phyloP scores from a whole-genome alignment of 306 rosid genomes.

The Casuarina cunninghamiana region DNA sequence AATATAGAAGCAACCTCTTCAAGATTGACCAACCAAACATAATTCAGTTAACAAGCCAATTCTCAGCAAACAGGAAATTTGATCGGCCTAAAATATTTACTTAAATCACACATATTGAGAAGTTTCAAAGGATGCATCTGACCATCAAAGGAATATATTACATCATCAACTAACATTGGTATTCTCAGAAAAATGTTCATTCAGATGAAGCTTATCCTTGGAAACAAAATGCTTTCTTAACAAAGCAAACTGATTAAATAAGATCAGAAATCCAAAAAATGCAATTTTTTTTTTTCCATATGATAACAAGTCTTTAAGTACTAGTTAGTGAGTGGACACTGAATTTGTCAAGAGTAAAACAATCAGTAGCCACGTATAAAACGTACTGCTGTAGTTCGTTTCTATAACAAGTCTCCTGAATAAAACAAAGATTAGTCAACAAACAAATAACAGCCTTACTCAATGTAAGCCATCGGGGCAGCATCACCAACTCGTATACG shows the following conservation, averaged over 20 bases:
- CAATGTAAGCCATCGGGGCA: constrained; percentile 97
- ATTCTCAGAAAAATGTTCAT: not conserved
- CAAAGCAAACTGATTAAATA: not conserved
- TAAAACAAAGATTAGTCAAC: constrained; percentile 6
- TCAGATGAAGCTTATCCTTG: constrained; percentile 2
- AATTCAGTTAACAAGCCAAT: constrained; percentile 13
- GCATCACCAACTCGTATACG: constrained; percentile 96
- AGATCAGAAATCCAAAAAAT: constrained; percentile 2
- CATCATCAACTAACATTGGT: not conserved
- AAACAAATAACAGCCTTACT: constrained; percentile 48
- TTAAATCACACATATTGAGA: not conserved
- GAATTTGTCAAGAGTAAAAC: constrained; percentile 11
- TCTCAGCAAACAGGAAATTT: constrained; percentile 7
- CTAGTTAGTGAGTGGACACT: constrained; percentile 4
- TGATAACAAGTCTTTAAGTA: not conserved
- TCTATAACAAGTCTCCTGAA: not conserved
- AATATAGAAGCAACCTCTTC: not conserved
- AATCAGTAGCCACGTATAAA: not conserved
- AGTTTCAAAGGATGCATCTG: not conserved
- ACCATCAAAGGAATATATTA: too few species aligned
- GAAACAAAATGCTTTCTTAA: not conserved
- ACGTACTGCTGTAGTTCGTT: not conserved
- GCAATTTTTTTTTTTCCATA: not conserved
- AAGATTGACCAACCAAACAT: too few species aligned
- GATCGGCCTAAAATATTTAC: not conserved